These are phyloP conservation scores for Penicillium angulare DNA, from an alignment of 495 filamentous ascomycete genomes.

Conservation along the genomic window DNA sequence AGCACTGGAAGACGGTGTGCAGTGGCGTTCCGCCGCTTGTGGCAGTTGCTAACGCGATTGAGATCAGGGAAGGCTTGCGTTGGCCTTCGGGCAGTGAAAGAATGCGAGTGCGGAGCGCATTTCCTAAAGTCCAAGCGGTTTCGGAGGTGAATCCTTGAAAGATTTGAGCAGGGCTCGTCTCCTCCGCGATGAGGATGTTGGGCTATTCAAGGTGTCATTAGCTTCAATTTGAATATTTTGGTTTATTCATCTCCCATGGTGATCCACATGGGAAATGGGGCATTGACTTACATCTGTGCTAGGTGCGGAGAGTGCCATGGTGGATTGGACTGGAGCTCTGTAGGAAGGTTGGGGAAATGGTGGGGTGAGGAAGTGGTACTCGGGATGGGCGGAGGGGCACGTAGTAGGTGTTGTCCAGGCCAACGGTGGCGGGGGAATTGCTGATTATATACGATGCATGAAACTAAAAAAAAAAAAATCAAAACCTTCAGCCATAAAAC, in stretches of 20 bases:
- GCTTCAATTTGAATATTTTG: not conserved
- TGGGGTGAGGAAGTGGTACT: not conserved
- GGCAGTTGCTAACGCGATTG: constrained; percentile 52
- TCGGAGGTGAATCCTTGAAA: constrained; percentile 62
- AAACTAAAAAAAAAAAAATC: not conserved
- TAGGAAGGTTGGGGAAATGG: not conserved
- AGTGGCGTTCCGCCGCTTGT: constrained; percentile 37
- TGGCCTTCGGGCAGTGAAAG: constrained; percentile 45
- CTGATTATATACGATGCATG: not conserved
- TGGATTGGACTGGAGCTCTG: not conserved
- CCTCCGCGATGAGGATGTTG: constrained; percentile 47
- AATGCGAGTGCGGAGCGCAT: constrained; percentile 60
- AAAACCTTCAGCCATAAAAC: not conserved
- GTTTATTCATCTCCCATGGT: too few species aligned
- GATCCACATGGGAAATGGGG: not conserved
- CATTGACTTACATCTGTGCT: constrained; percentile 37
- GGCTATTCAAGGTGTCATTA: constrained; percentile 34
- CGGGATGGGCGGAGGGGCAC: not conserved
- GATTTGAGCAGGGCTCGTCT: constrained; percentile 47
- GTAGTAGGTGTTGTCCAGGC: not conserved
- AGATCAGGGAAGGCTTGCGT: constrained; percentile 59
- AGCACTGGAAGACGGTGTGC: constrained; percentile 62
- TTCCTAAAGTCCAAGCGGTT: constrained; percentile 67
- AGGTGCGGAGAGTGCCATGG: constrained; percentile 34
- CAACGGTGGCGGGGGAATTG: not conserved